phyloP scores from a whole-genome alignment of 306 rosid species.

The Prunus mira region DNA sequence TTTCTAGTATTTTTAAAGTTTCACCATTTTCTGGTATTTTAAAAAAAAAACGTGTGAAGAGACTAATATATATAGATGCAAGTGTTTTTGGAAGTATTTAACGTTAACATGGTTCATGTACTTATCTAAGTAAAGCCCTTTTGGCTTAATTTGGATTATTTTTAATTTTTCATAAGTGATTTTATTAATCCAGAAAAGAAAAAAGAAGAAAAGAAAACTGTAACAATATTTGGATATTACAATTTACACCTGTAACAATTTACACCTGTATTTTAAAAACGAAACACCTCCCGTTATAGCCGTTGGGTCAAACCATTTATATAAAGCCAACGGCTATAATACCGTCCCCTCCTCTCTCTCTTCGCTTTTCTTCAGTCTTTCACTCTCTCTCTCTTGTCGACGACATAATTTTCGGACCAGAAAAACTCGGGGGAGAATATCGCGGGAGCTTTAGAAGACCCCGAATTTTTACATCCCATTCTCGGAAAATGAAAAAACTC shows the following conservation, averaged over 20 bases:
- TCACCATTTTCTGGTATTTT: too few species aligned
- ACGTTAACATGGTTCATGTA: too few species aligned
- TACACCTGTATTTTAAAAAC: neutral
- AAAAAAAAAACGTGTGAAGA: too few species aligned
- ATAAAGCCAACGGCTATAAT: conserved; percentile 52
- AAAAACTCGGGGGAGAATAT: conserved; percentile 32
- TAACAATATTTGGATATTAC: neutral
- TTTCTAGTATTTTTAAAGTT: too few species aligned
- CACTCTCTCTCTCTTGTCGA: neutral
- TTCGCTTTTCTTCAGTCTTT: neutral
- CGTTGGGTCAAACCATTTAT: conserved; percentile 18
- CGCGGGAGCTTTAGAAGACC: conserved; percentile 17
- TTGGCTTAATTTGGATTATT: too few species aligned
- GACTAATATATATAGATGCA: too few species aligned
- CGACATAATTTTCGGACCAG: conserved; percentile 29
- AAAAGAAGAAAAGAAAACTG: neutral
- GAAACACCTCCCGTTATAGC: neutral
- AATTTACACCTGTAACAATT: neutral
- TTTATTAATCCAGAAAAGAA: neutral
- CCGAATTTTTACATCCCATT: neutral
- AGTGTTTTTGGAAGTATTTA: too few species aligned
- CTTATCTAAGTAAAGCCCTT: too few species aligned
- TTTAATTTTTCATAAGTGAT: neutral
- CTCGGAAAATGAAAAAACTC: conserved; percentile 26
- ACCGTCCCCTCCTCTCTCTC: conserved; percentile 1